phyloP scores from a whole-genome alignment of 352 stramenopile species.

The Pythium grandisporangium region DNA sequence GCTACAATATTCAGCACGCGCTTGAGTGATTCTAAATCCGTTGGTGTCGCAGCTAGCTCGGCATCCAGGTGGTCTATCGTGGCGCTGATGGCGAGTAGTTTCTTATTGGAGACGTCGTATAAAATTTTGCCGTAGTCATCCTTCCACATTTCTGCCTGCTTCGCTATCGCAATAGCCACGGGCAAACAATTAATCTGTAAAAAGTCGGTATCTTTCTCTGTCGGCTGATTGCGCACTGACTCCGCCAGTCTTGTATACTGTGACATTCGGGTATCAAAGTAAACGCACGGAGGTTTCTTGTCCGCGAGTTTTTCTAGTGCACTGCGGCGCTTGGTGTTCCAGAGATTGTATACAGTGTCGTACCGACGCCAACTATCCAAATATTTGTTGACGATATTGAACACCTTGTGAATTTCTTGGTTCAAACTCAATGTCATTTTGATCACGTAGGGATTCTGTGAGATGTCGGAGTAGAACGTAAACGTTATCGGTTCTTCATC shows the following conservation, averaged over 20 bases:
- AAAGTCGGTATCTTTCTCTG: constrained; percentile 92
- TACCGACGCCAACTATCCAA: constrained; percentile 91
- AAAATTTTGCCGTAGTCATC: constrained; percentile 91
- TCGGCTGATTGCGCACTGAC: constrained; percentile 81
- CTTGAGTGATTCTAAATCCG: constrained; percentile 91
- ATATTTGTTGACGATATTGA: constrained; percentile 93
- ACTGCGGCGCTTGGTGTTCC: constrained; percentile 88
- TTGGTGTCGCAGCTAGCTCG: constrained; percentile 70
- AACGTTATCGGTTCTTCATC: constrained; percentile 93
- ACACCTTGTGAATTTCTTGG: constrained; percentile 91
- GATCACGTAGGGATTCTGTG: constrained; percentile 92
- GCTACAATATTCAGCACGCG: constrained; percentile 91
- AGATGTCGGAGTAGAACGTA: constrained; percentile 94
- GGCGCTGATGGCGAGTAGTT: constrained; percentile 56
- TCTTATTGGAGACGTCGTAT: constrained; percentile 78
- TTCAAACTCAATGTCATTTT: constrained; percentile 93
- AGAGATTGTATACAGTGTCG: constrained; percentile 92
- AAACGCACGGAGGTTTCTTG: constrained; percentile 89
- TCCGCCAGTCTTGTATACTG: constrained; percentile 87
- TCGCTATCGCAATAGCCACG: constrained; percentile 85
- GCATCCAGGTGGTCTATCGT: constrained; percentile 76
- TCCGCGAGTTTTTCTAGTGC: constrained; percentile 89
- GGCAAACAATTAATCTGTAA: constrained; percentile 90
- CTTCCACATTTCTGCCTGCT: constrained; percentile 92
- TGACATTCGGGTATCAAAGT: constrained; percentile 91